Evolutionary conservation across 805 yeast species (phyloP).

Genomic region (Metschnikowia dekortorum): DNA sequence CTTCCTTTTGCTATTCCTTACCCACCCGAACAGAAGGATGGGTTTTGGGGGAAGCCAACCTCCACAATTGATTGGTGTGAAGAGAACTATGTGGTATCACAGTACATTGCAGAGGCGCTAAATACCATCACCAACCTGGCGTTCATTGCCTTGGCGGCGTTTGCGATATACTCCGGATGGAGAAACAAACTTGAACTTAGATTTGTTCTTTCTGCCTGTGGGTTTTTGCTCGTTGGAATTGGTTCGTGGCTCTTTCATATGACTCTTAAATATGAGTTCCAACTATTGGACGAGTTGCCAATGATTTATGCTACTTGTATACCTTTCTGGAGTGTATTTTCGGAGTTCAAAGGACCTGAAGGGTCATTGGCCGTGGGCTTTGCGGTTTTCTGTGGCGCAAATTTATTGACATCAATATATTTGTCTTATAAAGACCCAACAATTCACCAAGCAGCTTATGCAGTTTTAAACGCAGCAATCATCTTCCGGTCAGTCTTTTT

Average conservation of each 20-base stretch:
- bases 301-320: conserved; percentile 98
- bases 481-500: conserved; percentile 56
- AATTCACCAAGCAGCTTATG: conserved; percentile 85
- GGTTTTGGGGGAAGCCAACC: conserved; percentile 81
- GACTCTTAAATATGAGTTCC: conserved; percentile 88
- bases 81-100: conserved; percentile 86
- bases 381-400: conserved; percentile 50
- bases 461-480: conserved; percentile 66
- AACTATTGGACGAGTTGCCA: conserved; percentile 90
- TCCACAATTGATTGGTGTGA: conserved; percentile 99
- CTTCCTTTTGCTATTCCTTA: conserved; percentile 51
- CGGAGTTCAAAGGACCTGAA: conserved; percentile 45
- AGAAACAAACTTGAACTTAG: conserved; percentile 62
- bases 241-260: conserved; percentile 96
- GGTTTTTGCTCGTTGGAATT: conserved; percentile 84
- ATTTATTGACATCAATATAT: conserved; percentile 64
- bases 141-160: conserved; percentile 53
- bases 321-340: conserved; percentile 81
- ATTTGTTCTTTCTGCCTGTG: conserved; percentile 66
- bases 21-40: conserved; percentile 51
- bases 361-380: conserved; percentile 44
- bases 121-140: conserved; percentile 76
- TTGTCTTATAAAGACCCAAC: conserved; percentile 75
- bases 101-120: conserved; percentile 84
- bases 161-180: conserved; percentile 57